Conservation (phyloP, 164 flowering plant species). For the Vitis vinifera region DNA sequence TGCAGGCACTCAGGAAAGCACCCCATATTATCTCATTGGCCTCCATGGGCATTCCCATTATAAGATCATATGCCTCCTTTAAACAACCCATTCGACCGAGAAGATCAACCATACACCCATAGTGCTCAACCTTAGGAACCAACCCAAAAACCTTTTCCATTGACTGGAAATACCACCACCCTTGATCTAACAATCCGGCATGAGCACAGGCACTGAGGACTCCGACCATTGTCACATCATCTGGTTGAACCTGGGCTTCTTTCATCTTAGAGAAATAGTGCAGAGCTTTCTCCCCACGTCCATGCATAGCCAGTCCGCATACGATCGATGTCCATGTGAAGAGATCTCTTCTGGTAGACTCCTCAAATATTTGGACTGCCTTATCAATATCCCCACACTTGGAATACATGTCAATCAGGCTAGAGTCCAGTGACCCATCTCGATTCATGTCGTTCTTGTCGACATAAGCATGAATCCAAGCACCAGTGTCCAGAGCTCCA, state of each 20-base stretch:
- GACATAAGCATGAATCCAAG: constrained; percentile 30
- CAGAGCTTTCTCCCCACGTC: constrained; percentile 22
- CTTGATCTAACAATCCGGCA: constrained; percentile 31
- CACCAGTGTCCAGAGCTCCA: constrained; percentile 29
- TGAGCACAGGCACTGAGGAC: constrained; percentile 33
- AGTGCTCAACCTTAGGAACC: constrained; percentile 28
- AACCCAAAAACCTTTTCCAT: constrained; percentile 18
- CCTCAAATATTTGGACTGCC: constrained; percentile 30
- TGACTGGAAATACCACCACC: constrained; percentile 11
- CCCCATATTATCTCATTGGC: constrained; percentile 35
- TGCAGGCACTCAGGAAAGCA: constrained; percentile 30
- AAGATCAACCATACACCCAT: constrained; percentile 35
- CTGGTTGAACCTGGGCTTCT: constrained; percentile 19
- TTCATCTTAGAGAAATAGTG: constrained; percentile 20
- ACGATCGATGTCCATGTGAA: constrained; percentile 32
- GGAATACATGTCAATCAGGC: constrained; percentile 27
- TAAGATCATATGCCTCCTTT: constrained; percentile 24
- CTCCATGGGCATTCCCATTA: constrained; percentile 25
- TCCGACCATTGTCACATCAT: constrained; percentile 25
- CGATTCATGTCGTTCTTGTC: constrained; percentile 27
- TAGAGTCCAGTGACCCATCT: constrained; percentile 22
- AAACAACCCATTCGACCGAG: constrained; percentile 26
- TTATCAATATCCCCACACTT: constrained; percentile 29
- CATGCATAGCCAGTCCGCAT: constrained; percentile 31
- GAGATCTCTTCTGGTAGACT: constrained; percentile 21